Percentiles rank a stretch among this genome's conserved stretches.
Evolutionary conservation across 441 rosid species (phyloP).

Genomic region (Pelargonium citronellum): DNA sequence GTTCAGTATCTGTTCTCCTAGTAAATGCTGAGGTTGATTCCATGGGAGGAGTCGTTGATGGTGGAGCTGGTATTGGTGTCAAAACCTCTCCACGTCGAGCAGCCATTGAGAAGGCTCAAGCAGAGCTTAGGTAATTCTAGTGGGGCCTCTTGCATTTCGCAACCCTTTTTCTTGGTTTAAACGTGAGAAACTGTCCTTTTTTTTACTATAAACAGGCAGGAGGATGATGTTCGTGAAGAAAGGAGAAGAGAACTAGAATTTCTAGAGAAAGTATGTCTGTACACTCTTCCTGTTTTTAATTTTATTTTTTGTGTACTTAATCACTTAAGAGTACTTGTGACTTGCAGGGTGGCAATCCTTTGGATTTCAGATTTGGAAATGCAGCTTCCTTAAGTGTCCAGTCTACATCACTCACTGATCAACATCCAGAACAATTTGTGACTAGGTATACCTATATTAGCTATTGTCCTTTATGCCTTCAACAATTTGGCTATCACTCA

Average conservation of each 20-base stretch:
- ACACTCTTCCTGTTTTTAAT: constrained; percentile 25
- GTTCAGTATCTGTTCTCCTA: constrained; percentile 52
- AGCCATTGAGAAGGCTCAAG: constrained; percentile 96
- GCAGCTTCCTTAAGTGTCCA: constrained; percentile 80
- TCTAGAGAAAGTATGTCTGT: constrained; percentile 81
- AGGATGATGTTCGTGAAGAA: constrained; percentile 96
- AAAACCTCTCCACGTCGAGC: constrained; percentile 86
- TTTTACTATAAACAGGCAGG: constrained; percentile 56
- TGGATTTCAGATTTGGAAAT: constrained; percentile 84
- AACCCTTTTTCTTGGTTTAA: constrained; percentile 9
- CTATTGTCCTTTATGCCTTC: constrained; percentile 18
- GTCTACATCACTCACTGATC: constrained; percentile 86
- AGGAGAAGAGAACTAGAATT: constrained; percentile 93
- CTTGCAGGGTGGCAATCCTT: constrained; percentile 94
- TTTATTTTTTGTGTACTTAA: constrained; percentile 10
- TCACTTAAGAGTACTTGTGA: constrained; percentile 18
- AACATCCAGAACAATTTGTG: constrained; percentile 72
- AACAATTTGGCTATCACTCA: constrained; percentile 22
- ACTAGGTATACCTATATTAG: constrained; percentile 57
- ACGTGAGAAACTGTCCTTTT: constrained; percentile 11
- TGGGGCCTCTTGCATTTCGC: not conserved
- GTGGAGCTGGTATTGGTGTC: constrained; percentile 84
- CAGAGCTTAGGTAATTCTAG: constrained; percentile 73
- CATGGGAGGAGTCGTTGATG: constrained; percentile 98
- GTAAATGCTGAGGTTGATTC: constrained; percentile 99